Conservation (phyloP, 129 eudicot species). For the Helichrysum umbraculigerum region DNA sequence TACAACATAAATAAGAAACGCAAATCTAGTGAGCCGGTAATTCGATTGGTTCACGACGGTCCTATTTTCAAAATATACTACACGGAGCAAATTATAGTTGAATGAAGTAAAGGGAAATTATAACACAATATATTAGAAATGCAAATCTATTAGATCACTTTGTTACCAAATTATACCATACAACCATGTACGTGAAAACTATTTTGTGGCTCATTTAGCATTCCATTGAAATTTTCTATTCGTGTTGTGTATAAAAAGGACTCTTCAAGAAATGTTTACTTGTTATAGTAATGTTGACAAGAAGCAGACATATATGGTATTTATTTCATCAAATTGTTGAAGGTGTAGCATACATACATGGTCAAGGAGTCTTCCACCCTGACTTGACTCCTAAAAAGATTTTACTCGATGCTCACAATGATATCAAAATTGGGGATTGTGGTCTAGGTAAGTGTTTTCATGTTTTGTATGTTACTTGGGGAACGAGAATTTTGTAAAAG, state of each 20-base stretch:
- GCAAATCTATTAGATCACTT: not conserved
- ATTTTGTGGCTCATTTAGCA: too few relatives aligned
- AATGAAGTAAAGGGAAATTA: not conserved
- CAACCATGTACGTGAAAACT: too few relatives aligned
- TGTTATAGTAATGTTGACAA: constrained; percentile 83
- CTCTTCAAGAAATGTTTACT: constrained; percentile 74
- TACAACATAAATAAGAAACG: too few relatives aligned
- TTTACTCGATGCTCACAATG: constrained; percentile 92
- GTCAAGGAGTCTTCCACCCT: constrained; percentile 93
- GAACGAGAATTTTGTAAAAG: not conserved
- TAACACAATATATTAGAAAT: not conserved
- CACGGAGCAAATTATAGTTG: not conserved
- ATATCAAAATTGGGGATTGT: constrained; percentile 95
- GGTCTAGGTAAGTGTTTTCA: constrained; percentile 85
- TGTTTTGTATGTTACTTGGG: not conserved
- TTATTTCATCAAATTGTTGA: constrained; percentile 90
- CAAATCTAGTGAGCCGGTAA: too few relatives aligned
- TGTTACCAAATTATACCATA: not conserved
- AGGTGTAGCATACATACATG: constrained; percentile 88
- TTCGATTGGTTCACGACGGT: too few relatives aligned
- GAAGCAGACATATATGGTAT: constrained; percentile 85
- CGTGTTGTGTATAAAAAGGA: constrained; percentile 51
- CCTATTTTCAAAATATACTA: too few relatives aligned
- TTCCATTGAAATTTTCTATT: constrained; percentile 5
- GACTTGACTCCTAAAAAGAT: constrained; percentile 96